Evolutionary conservation across 1,284 basidiomycete species (phyloP).

Genomic region (Papiliotrema terrestris): DNA sequence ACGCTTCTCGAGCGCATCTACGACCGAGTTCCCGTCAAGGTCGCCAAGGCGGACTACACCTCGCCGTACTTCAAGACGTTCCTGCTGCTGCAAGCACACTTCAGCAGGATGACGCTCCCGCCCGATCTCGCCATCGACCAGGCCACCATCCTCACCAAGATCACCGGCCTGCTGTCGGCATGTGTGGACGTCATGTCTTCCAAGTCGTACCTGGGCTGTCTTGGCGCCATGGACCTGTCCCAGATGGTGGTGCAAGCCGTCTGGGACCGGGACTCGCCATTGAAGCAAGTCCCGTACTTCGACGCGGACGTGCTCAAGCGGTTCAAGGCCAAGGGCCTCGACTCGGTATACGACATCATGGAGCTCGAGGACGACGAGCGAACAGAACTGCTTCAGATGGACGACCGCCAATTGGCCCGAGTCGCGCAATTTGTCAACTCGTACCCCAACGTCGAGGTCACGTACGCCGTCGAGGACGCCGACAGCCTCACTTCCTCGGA

Average conservation of each 20-base stretch:
- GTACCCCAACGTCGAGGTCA: constrained; percentile 88
- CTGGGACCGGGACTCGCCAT: constrained; percentile 92
- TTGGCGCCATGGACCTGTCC: constrained; percentile 97
- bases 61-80: constrained; percentile 98
- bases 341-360: constrained; percentile 93
- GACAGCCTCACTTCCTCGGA: constrained; percentile 78
- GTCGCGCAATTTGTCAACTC: constrained; percentile 93
- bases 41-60: constrained; percentile 80
- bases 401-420: constrained; percentile 68
- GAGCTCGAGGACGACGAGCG: constrained; percentile 91
- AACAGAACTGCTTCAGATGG: constrained; percentile 79
- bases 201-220: constrained; percentile 88
- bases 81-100: constrained; percentile 93
- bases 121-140: constrained; percentile 93
- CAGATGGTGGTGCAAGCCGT: constrained; percentile 99
- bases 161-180: constrained; percentile 83
- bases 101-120: constrained; percentile 84
- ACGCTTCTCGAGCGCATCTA: constrained; percentile 78
- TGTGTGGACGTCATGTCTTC: constrained; percentile 98
- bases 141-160: constrained; percentile 77
- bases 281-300: constrained; percentile 96
- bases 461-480: constrained; percentile 66
- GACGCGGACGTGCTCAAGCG: constrained; percentile 79
- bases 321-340: constrained; percentile 74
- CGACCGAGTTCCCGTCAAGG: constrained; percentile 95